Conservation (phyloP, 495 filamentous ascomycete genomes). For the Jackrogersella multiformis region DNA sequence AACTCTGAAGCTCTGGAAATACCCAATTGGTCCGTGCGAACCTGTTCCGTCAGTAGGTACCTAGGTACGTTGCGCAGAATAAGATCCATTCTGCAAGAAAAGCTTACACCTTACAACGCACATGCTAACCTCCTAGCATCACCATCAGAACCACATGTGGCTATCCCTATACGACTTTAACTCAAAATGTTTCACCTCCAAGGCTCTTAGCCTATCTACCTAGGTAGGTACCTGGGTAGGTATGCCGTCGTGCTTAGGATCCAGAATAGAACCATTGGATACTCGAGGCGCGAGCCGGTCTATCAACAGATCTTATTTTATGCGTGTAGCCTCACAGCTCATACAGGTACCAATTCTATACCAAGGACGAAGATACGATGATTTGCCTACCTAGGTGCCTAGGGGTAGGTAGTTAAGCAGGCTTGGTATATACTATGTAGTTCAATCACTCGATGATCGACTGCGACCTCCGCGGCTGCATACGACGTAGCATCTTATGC, state of each 20-base stretch:
- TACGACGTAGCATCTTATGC: slow-evolving; percentile 43
- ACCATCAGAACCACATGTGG: neutral
- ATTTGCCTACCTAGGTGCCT: slow-evolving; percentile 34
- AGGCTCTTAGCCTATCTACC: neutral
- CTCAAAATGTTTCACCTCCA: slow-evolving; percentile 31
- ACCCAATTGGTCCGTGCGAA: slow-evolving; percentile 18
- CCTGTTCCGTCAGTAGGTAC: neutral
- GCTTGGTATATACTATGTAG: slow-evolving; percentile 43
- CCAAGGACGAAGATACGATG: neutral
- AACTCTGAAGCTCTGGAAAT: slow-evolving; percentile 16
- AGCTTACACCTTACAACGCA: neutral
- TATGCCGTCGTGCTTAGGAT: slow-evolving; percentile 3
- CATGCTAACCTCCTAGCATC: neutral
- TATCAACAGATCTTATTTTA: neutral
- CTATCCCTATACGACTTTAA: slow-evolving; percentile 11
- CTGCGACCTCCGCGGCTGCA: slow-evolving; percentile 47
- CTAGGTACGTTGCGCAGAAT: too few species aligned
- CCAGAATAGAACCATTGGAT: slow-evolving; percentile 1
- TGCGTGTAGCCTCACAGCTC: slow-evolving; percentile 23
- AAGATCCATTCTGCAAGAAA: neutral
- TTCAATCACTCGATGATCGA: slow-evolving; percentile 38
- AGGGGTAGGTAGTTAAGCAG: too few species aligned
- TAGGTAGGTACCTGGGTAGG: neutral
- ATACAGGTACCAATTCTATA: slow-evolving; percentile 14
- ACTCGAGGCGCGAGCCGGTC: slow-evolving; percentile 20